A percentile compares a stretch with the other conserved stretches of the same genome.
Evolutionary conservation across 1,284 basidiomycete genomes (phyloP).

Genomic region (Boletus semigastroideus): DNA sequence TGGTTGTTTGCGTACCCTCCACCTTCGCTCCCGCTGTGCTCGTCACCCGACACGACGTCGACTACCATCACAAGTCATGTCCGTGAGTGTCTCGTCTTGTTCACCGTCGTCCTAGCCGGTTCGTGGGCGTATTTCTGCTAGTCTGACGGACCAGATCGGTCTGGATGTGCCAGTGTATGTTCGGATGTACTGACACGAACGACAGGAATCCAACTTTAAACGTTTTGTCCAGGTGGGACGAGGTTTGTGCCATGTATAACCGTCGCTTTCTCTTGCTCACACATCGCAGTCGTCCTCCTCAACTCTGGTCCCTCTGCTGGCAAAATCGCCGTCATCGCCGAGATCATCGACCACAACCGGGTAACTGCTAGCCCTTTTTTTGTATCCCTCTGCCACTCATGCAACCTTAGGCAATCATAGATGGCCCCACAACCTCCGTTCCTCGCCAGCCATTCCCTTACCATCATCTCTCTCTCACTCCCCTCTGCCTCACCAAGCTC

Average conservation of each 20-base stretch:
- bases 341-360: slow-evolving; percentile 99
- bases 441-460: slow-evolving; percentile 91
- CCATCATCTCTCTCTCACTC: slow-evolving; percentile 92
- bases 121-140: accelerated
- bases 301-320: slow-evolving; percentile 85
- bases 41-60: slow-evolving; percentile 4
- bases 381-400: not conserved
- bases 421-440: slow-evolving; percentile 90
- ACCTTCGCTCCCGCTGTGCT: not conserved
- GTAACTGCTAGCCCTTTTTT: slow-evolving; percentile 41
- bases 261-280: not conserved
- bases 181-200: slow-evolving; percentile 18
- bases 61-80: slow-evolving; percentile 12
- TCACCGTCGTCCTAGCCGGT: no score
- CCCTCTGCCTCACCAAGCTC: slow-evolving; percentile 80
- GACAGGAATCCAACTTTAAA: slow-evolving; percentile 85
- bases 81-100: slow-evolving; percentile 16
- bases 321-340: slow-evolving; percentile 92
- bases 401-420: slow-evolving; percentile 80
- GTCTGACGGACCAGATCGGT: not conserved
- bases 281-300: slow-evolving; percentile 82
- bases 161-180: slow-evolving; percentile 12
- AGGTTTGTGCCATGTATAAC: slow-evolving; percentile 44
- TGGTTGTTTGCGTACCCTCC: slow-evolving; percentile 1
- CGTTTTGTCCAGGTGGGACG: slow-evolving; percentile 99